phyloP scores from a whole-genome alignment of 2,329 filamentous ascomycete genomes.

The Alternaria incomplexa region DNA sequence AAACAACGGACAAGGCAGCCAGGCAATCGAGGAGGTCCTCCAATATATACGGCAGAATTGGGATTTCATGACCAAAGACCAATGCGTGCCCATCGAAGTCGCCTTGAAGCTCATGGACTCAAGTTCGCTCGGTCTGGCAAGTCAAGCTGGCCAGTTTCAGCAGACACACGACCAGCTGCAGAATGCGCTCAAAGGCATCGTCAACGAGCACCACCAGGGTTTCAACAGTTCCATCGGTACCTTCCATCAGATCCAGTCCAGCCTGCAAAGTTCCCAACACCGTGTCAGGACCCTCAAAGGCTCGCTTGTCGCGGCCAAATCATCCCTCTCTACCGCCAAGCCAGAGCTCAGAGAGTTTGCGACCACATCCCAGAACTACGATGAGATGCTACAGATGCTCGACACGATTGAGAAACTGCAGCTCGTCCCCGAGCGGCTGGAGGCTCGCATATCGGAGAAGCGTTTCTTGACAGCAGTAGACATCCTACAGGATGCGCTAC shows the following conservation, averaged over 20 bases:
- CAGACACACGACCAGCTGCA: slow-evolving; percentile 88
- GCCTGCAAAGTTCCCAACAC: slow-evolving; percentile 86
- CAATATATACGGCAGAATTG: slow-evolving; percentile 87
- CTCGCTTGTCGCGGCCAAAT: slow-evolving; percentile 80
- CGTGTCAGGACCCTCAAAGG: slow-evolving; percentile 83
- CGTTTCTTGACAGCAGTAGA: slow-evolving; percentile 92
- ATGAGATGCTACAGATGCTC: slow-evolving; percentile 83
- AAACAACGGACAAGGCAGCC: slow-evolving; percentile 48
- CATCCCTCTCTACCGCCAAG: slow-evolving; percentile 81
- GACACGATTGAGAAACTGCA: slow-evolving; percentile 87
- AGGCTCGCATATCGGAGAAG: slow-evolving; percentile 95
- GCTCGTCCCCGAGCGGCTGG: slow-evolving; percentile 86
- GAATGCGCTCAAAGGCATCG: slow-evolving; percentile 88
- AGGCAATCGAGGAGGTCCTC: slow-evolving; percentile 66
- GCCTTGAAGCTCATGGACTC: slow-evolving; percentile 93
- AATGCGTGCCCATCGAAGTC: slow-evolving; percentile 91
- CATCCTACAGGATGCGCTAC: slow-evolving; percentile 83
- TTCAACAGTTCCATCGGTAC: slow-evolving; percentile 99
- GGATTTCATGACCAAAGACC: slow-evolving; percentile 86
- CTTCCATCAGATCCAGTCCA: slow-evolving; percentile 97
- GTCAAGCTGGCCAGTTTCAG: slow-evolving; percentile 85
- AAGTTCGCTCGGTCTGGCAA: slow-evolving; percentile 89
- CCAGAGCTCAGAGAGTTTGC: slow-evolving; percentile 91
- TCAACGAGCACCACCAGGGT: slow-evolving; percentile 96
- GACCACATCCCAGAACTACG: slow-evolving; percentile 85